Conservation (phyloP, 2,329 filamentous ascomycete species). For the Xylariaceae sp. region DNA sequence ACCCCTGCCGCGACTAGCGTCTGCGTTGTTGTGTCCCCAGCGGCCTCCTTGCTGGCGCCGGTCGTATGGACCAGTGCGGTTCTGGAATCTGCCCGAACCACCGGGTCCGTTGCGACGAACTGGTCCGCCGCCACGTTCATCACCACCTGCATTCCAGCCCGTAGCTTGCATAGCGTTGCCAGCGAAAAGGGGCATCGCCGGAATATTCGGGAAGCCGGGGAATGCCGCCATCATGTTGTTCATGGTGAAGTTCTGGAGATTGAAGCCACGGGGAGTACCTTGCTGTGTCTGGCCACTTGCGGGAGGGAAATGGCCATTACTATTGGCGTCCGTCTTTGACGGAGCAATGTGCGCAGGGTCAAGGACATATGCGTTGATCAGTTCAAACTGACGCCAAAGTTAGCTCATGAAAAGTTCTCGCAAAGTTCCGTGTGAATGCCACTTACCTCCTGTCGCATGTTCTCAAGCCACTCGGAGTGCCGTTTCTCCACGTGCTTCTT, state of each 20-base stretch:
- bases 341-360: constrained; percentile 94
- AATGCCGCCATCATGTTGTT: constrained; percentile 53
- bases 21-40: constrained; percentile 44
- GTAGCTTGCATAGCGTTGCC: constrained; percentile 39
- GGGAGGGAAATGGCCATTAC: constrained; percentile 89
- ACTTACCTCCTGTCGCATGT: constrained; percentile 74
- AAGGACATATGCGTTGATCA: constrained; percentile 90
- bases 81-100: constrained; percentile 51
- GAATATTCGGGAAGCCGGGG: constrained; percentile 56
- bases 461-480: constrained; percentile 80
- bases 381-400: constrained; percentile 58
- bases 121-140: constrained; percentile 56
- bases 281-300: constrained; percentile 68
- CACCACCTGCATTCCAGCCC: constrained; percentile 48
- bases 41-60: constrained; percentile 55
- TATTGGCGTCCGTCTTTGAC: constrained; percentile 87
- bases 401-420: constrained; percentile 27
- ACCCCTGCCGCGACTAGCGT: constrained; percentile 48
- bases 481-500: constrained; percentile 96
- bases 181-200: constrained; percentile 42
- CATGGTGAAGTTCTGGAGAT: constrained; percentile 66
- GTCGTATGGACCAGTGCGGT: constrained; percentile 69
- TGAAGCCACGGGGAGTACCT: constrained; percentile 89
- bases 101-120: constrained; percentile 61
- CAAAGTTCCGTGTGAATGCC: not conserved